phyloP scores from a whole-genome alignment of 768 basidiomycete genomes.

The Tubosaeta brunneosetosa region DNA sequence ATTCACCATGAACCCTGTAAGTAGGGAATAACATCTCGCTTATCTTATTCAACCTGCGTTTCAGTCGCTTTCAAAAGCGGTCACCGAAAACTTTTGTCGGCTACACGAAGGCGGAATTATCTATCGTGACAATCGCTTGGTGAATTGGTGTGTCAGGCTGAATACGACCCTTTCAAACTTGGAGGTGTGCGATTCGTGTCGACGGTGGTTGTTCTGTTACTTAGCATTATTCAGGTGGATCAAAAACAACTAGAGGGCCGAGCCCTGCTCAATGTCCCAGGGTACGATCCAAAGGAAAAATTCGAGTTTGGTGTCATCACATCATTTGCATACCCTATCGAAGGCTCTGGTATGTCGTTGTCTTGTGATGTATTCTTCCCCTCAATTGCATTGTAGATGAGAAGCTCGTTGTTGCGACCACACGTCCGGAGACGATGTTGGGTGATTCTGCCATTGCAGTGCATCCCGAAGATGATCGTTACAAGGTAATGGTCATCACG shows the following conservation, averaged over 20 bases:
- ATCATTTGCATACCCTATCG: conserved; percentile 92
- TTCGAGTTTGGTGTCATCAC: conserved; percentile 97
- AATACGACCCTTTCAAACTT: conserved; percentile 98
- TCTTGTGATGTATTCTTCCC: not conserved
- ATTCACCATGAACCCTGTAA: conserved; percentile 91
- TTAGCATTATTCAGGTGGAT: conserved; percentile 59
- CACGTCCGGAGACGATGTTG: conserved; percentile 97
- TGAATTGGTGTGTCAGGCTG: conserved; percentile 95
- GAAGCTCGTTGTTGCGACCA: conserved; percentile 89
- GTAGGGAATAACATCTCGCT: conserved; percentile 11
- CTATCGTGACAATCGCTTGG: conserved; percentile 93
- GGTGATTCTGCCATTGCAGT: conserved; percentile 97
- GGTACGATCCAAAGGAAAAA: conserved; percentile 91
- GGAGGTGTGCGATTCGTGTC: conserved; percentile 53
- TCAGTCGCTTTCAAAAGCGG: conserved; percentile 76
- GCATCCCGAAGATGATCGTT: conserved; percentile 88
- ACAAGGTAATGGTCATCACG: conserved; percentile 48
- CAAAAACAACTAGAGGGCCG: conserved; percentile 84
- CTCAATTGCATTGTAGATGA: conserved; percentile 52
- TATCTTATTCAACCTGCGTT: conserved; percentile 2
- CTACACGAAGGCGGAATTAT: conserved; percentile 89
- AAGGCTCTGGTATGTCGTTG: conserved; percentile 61
- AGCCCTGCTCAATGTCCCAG: conserved; percentile 85
- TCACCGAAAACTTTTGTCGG: conserved; percentile 85
- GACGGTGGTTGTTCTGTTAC: not conserved